Evolutionary conservation across 495 filamentous ascomycete species (phyloP).

Genomic region (Thermothielavioides terrestris): DNA sequence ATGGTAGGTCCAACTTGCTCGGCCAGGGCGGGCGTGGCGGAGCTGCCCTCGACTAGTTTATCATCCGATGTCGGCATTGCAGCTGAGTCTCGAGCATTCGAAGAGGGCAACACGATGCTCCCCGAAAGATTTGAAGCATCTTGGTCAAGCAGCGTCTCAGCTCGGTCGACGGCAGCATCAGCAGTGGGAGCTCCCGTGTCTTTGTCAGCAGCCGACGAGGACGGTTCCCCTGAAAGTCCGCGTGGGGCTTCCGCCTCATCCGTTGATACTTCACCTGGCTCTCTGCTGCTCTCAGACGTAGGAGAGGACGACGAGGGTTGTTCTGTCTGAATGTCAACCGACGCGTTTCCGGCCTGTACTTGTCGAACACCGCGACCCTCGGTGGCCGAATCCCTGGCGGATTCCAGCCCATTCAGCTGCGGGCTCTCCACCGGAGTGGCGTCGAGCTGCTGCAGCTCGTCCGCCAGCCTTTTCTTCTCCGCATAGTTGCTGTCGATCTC

Average conservation of each 20-base stretch:
- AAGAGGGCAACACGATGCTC: no score
- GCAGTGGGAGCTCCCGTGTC: not conserved
- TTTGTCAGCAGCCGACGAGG: not conserved
- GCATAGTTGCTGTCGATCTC: constrained; percentile 45
- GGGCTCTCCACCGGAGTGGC: constrained; percentile 28
- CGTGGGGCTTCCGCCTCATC: constrained; percentile 8
- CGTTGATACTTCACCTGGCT: constrained; percentile 5
- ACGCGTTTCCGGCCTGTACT: not conserved
- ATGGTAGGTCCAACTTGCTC: not conserved
- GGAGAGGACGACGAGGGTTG: not conserved
- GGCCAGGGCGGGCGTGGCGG: not conserved
- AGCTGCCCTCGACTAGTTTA: not conserved
- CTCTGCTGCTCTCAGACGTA: not conserved
- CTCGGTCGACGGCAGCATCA: not conserved
- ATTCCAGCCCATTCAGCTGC: constrained; percentile 4
- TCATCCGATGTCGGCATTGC: no score
- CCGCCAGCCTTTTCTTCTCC: constrained; percentile 39
- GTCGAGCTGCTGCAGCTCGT: constrained; percentile 48
- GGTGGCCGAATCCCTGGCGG: constrained; percentile 2
- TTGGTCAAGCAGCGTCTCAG: no score
- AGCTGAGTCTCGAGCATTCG: no score
- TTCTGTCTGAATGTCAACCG: not conserved
- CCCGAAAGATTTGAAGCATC: no score
- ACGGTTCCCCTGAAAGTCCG: not conserved
- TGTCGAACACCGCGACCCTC: not conserved